phyloP scores from a whole-genome alignment of 108 stramenopile species.

The Thalassiosira profunda region DNA sequence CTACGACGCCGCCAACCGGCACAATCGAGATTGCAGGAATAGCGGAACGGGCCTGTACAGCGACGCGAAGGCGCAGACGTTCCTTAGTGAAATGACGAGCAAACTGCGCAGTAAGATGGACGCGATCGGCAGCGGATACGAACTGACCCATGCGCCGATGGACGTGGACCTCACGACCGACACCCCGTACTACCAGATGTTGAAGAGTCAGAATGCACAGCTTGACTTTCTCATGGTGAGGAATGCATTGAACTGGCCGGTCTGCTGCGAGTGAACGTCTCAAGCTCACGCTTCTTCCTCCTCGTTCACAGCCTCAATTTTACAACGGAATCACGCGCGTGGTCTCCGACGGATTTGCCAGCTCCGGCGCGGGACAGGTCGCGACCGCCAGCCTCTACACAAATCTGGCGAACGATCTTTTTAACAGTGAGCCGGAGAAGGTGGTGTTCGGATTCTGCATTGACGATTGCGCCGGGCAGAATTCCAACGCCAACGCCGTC shows the following conservation, averaged over 20 bases:
- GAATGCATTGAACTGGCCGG: too few species aligned
- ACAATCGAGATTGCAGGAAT: slow-evolving; percentile 32
- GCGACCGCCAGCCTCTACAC: slow-evolving; percentile 33
- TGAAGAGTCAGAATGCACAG: slow-evolving; percentile 25
- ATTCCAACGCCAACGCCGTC: slow-evolving; percentile 29
- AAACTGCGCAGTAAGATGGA: slow-evolving; percentile 47
- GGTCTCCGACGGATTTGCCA: slow-evolving; percentile 39
- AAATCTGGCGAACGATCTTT: slow-evolving; percentile 41
- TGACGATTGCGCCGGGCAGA: slow-evolving; percentile 46
- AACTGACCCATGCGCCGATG: slow-evolving; percentile 70
- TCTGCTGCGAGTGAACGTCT: too few species aligned
- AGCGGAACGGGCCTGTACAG: slow-evolving; percentile 29
- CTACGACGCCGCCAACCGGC: slow-evolving; percentile 41
- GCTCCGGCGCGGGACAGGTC: slow-evolving; percentile 12
- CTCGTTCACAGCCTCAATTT: too few species aligned
- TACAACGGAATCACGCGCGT: slow-evolving; percentile 60
- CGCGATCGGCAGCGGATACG: slow-evolving; percentile 26
- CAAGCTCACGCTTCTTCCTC: too few species aligned
- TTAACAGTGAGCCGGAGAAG: slow-evolving; percentile 55
- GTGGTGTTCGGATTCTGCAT: slow-evolving; percentile 69
- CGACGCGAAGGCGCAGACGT: slow-evolving; percentile 36
- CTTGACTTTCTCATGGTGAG: slow-evolving; percentile 64
- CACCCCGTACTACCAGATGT: slow-evolving; percentile 49
- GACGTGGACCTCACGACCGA: slow-evolving; percentile 52
- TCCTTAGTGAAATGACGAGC: slow-evolving; percentile 36